Percentiles rank a stretch among this genome's conserved stretches.
Conservation (phyloP, 23 red algal species). For the Rhodosorus marinus region DNA sequence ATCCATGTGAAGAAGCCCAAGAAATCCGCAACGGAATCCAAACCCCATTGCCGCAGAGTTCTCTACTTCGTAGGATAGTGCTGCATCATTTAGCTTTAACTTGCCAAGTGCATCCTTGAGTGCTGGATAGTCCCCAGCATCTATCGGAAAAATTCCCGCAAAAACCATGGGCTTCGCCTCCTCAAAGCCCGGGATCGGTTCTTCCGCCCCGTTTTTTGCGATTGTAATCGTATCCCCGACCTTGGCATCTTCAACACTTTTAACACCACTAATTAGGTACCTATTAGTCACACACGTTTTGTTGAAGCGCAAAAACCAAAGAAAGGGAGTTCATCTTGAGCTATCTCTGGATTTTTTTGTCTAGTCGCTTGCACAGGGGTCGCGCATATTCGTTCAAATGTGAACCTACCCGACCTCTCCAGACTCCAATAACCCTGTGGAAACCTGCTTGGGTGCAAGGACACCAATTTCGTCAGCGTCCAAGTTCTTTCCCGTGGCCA, state of each 20-base stretch:
- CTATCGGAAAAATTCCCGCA: constrained; percentile 47
- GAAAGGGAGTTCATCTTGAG: no score
- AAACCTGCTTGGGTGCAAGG: not conserved
- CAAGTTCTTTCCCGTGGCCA: not conserved
- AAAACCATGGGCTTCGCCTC: constrained; percentile 39
- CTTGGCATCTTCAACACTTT: constrained; percentile 24
- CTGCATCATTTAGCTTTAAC: constrained; percentile 59
- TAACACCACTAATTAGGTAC: constrained; percentile 30
- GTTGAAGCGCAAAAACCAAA: no score
- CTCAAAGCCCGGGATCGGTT: constrained; percentile 31
- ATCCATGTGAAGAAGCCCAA: constrained; percentile 63
- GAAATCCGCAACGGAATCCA: constrained; percentile 63
- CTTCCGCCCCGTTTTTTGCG: not conserved
- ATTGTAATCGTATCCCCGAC: constrained; percentile 68
- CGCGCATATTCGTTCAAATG: no score
- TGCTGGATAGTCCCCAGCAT: constrained; percentile 13
- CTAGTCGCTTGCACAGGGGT: no score
- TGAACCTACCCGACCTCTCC: constrained; percentile 20
- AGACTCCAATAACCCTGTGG: not conserved
- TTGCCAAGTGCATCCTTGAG: constrained; percentile 46
- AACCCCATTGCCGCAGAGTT: constrained; percentile 55
- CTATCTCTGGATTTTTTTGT: no score
- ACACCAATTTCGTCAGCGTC: constrained; percentile 9
- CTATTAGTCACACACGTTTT: no score
- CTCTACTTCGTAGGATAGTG: constrained; percentile 38